Evolutionary conservation across 768 basidiomycete genomes (phyloP).

Genomic region (Leucocoprinus birnbaumii): DNA sequence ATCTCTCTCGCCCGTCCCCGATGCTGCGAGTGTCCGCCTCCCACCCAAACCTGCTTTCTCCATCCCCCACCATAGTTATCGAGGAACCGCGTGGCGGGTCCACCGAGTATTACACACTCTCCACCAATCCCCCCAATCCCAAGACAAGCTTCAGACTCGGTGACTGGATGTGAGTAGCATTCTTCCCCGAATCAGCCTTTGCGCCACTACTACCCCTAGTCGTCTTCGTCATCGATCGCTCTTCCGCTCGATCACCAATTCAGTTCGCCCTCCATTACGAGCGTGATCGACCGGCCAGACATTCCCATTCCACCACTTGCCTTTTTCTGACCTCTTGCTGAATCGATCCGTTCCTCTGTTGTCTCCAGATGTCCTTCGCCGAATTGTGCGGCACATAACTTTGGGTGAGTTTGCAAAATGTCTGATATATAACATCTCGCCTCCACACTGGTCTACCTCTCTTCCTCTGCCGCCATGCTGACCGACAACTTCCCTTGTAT

Average conservation of each 20-base stretch:
- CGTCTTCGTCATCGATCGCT: constrained; percentile 18
- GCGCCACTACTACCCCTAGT: constrained; percentile 9
- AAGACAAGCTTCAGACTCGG: constrained; percentile 63
- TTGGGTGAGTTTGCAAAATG: constrained; percentile 57
- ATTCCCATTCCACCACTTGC: constrained; percentile 17
- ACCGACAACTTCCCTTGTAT: constrained; percentile 47
- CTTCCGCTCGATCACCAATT: constrained; percentile 17
- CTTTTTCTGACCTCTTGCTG: constrained; percentile 14
- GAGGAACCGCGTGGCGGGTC: constrained; percentile 3
- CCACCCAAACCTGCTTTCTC: constrained; percentile 22
- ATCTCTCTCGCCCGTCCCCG: constrained; percentile 17
- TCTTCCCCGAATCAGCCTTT: constrained; percentile 4
- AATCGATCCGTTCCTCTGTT: constrained; percentile 19
- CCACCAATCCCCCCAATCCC: constrained; percentile 70
- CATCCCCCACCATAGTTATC: constrained; percentile 1
- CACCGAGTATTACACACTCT: constrained; percentile 48
- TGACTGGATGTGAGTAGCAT: constrained; percentile 69
- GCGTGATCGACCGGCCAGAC: constrained; percentile 9
- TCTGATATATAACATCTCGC: constrained; percentile 10
- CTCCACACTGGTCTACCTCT: constrained; percentile 12
- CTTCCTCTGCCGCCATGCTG: constrained; percentile 29
- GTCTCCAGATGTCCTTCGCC: constrained; percentile 57
- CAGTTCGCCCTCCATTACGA: constrained; percentile 13
- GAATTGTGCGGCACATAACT: constrained; percentile 80
- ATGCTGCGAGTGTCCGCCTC: constrained; percentile 24